Evolutionary conservation across 2,329 filamentous ascomycete genomes (phyloP), one percentile per base, ranked within the genome.

Genomic region (Clonostachys rhizophaga): DNA sequence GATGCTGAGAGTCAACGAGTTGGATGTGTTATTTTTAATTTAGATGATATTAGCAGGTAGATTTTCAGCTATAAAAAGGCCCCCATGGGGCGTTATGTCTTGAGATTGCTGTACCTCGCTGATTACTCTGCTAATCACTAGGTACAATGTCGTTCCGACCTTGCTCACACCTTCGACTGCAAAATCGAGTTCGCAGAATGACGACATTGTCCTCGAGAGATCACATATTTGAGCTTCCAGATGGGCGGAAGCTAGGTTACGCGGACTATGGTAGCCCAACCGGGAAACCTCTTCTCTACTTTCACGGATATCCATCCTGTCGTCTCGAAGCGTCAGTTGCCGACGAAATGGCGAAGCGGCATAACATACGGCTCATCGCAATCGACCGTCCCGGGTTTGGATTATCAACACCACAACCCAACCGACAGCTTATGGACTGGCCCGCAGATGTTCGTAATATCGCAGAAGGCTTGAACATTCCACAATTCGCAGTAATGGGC

Each of bases 131-230:
- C 83, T 39, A 87, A 86, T 57, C 84, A 89, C 61, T 87, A n/a
- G n/a, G n/a, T n/a, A 87, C 63, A 87, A 87, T 50, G 81, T 83
- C 45, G 77, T 85, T 20, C 81, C 76, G 44, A 83, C 24, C 24
- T 30, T 30, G 24, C 24, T 30, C 10, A 30, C 24, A 30, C 24
- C 24, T 30, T 30, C 24, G 24, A 4, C 10, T 30, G 8, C 24
- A 30, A 9, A 30, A 30, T 9, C 24, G 4, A 30, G 24, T 30
- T 30, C 24, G 24, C 24, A 30, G 24, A 30, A 30, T 30, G 24
- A 30, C 24, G 24, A 30, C n/a, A 12, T 12, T 10, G 1, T 30
- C 24, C 9, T 30, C 24, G 3, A 30, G 39, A 5, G 13, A 45
- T 17, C 63, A 65, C 45, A 59, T 52, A 11, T 54, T 69, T 46